Evolutionary conservation across 345 rosid genomes (phyloP).

Genomic region (Arabis hirsuta): DNA sequence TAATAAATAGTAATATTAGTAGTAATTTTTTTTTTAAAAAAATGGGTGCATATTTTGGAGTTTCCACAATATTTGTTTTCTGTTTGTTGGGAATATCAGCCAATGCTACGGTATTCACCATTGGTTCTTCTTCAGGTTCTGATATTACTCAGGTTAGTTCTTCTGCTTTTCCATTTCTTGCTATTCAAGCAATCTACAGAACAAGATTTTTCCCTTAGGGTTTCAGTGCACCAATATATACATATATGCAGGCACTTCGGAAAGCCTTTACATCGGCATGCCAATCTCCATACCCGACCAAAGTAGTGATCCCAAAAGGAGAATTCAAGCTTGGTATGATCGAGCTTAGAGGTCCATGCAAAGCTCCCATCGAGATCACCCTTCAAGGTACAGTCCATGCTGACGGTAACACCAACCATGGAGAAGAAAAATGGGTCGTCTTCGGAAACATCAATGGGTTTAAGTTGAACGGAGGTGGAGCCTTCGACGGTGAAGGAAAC

Average conservation of each 20-base stretch:
- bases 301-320: constrained; percentile 44
- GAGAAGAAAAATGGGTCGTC: constrained; percentile 36
- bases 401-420: constrained; percentile 2
- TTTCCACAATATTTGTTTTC: constrained; percentile 29
- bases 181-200: constrained; percentile 28
- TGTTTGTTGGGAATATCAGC: constrained; percentile 38
- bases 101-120: constrained; percentile 36
- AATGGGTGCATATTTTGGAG: constrained; percentile 36
- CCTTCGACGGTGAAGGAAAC: constrained; percentile 43
- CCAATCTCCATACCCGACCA: constrained; percentile 25
- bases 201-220: background rate
- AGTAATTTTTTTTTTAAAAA: no score
- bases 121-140: constrained; percentile 28
- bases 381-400: constrained; percentile 40
- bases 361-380: constrained; percentile 38
- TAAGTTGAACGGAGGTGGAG: constrained; percentile 42
- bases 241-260: constrained; percentile 31
- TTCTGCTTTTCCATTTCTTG: constrained; percentile 17
- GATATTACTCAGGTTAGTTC: constrained; percentile 40
- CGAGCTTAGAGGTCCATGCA: constrained; percentile 42
- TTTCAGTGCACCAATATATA: background rate
- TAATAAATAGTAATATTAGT: constrained; percentile 23
- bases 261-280: constrained; percentile 43
- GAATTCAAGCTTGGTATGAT: constrained; percentile 40
- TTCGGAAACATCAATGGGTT: constrained; percentile 35